Evolutionary conservation across 2,329 filamentous ascomycete genomes (phyloP), one percentile per base, ranked within the genome.

Genomic region (Trichoderma simmonsii): DNA sequence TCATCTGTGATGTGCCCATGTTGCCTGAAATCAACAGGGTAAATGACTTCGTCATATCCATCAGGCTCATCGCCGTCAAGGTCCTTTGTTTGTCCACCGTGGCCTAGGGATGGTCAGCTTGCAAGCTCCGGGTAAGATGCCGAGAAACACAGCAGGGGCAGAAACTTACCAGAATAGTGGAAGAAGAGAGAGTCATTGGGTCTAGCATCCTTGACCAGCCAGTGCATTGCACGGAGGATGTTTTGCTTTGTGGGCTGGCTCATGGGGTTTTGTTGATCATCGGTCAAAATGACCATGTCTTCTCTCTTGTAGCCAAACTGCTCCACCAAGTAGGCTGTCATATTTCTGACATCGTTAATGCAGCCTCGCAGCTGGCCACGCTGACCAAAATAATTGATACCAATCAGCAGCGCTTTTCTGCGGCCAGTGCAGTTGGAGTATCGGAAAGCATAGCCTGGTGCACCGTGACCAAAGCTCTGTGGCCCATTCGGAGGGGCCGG

Each of bases 341-440:
- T 97, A 84, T 98, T 98, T 83, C 95, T 93, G 57, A 98, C 95
- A 80, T 98, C 95, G 80, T 98, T 98, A 85, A 98, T 98, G 79
- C 95, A 98, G 60, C 95, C 95, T 72, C 94, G 88, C 62, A 98
- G 86, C 85, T 98, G 93, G 32, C 95, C 95, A 72, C 93, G 90
- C 83, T 98, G 95, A 66, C 92, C 91, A 80, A 98, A 98, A 83
- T 98, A 98, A 83, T 98, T 98, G 85, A 98, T 97, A 70, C 95
- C 95, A 76, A 98, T 95, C 73, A 98, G 83, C 34, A 98, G 85
- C 5, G 95, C 95, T 84, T 98, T 98, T 79, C 95, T 87, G 77
- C 91, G 90, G 60, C 95, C 95, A 6, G 92, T 97, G 81, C 95
- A 98, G 75, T 92, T 92, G 61, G 94, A 97, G 82, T 98, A 98